Evolutionary conservation across 306 rosid genomes (phyloP).

Genomic region (Fragaria vesca): DNA sequence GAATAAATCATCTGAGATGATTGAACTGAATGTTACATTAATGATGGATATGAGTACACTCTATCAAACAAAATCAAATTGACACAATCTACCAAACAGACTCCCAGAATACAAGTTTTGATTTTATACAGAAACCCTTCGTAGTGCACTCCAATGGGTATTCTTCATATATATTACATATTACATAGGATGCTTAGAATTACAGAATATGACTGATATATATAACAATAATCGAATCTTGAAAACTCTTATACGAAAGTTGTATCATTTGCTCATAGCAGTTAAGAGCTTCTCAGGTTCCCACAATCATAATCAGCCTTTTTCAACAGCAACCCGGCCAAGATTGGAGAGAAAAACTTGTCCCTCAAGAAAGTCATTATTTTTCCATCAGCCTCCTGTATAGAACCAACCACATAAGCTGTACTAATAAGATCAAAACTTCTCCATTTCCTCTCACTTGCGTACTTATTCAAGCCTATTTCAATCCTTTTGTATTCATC

Average conservation of each 20-base stretch:
- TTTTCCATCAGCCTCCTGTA: slow-evolving; percentile 38
- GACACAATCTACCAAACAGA: too few species aligned
- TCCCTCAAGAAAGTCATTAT: slow-evolving; percentile 46
- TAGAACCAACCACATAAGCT: slow-evolving; percentile 45
- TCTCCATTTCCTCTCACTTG: slow-evolving; percentile 65
- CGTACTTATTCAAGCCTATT: slow-evolving; percentile 55
- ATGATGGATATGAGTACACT: too few species aligned
- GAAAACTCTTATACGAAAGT: not conserved
- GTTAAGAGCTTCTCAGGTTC: slow-evolving; percentile 21
- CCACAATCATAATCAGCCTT: slow-evolving; percentile 59
- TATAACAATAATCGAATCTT: not conserved
- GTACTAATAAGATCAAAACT: slow-evolving; percentile 42
- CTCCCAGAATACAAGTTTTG: not conserved
- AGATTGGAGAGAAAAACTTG: slow-evolving; percentile 36
- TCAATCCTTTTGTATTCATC: slow-evolving; percentile 42
- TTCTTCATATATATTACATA: not conserved
- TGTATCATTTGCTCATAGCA: not conserved
- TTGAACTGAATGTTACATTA: too few species aligned
- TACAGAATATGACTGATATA: not conserved
- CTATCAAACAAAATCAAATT: too few species aligned
- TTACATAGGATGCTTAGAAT: not conserved
- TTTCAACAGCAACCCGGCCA: slow-evolving; percentile 24
- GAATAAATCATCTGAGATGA: too few species aligned
- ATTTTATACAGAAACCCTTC: not conserved
- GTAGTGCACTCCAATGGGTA: not conserved